Evolutionary conservation across 176 grass and related monocot species (phyloP), one percentile per base, ranked within the genome.

Genomic region (Cenchrus americanus): DNA sequence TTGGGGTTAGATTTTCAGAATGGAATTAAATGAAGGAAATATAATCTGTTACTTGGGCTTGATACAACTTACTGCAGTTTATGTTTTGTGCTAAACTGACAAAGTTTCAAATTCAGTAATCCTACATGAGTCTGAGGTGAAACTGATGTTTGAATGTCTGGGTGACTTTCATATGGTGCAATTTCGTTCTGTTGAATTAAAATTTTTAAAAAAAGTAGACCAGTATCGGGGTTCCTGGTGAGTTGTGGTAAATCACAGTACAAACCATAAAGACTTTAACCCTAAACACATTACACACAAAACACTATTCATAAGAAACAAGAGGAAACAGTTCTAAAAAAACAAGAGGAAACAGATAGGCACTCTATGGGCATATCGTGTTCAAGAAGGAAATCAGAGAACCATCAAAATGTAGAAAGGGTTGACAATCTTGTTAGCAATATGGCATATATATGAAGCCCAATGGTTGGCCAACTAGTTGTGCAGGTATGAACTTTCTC

Each of bases 71-170:
- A 44, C n/a, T 59, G 61, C 1, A 57, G 7, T 82, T 53, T 73
- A 81, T 48, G 21, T 59, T 72, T 58, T 84, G 19, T 27, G 15
- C 18, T 59, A 75, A 51, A 50, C 34, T 50, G 43, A 21, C 69
- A 69, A 76, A 63, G 42, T 30, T 76, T 87, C 78, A 12, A 32
- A 67, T 11, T 88, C 18, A 15, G 62, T 61, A 68, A 22, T 62
- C 41, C 22, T 60, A 62, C 26, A 76, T 9, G 69, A 74, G 10
- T 77, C 32, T 54, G 15, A 74, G 43, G 52, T 62, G 8, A 62
- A 80, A 72, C 65, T 79, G 32, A 48, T 73, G 37, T 54, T 84
- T 84, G 59, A 59, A 14, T 63, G 74, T 41, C 19, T 10, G 5
- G 10, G 64, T 68, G 24, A 14, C 49, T 79, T 80, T 43, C 61